phyloP scores from a whole-genome alignment of 257 asterid genomes.

The Scutellaria baicalensis region DNA sequence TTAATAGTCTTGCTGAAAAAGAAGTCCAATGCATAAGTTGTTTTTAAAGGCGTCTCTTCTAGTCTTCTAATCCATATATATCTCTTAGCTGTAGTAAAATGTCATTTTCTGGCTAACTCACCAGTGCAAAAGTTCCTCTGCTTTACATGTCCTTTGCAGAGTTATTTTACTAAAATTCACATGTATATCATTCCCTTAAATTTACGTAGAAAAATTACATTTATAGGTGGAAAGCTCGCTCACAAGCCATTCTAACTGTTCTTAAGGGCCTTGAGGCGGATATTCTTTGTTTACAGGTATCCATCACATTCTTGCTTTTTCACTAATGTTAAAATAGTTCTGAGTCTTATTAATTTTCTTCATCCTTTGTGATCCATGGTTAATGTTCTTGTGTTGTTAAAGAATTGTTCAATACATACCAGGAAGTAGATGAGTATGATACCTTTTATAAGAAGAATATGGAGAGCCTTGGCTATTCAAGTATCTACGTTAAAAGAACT shows the following conservation, averaged over 20 bases:
- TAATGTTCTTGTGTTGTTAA: not conserved
- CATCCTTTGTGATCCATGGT: not conserved
- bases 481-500: conserved; percentile 70
- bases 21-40: not conserved
- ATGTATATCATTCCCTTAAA: not conserved
- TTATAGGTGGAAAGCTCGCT: conserved; percentile 93
- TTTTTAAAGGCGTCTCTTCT: not conserved
- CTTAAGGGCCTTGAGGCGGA: conserved; percentile 69
- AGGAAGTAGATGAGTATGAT: conserved; percentile 94
- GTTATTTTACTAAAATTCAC: not conserved
- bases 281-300: conserved; percentile 88
- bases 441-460: conserved; percentile 70
- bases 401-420: conserved; percentile 11
- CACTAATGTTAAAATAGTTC: not conserved
- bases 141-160: not conserved
- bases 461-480: conserved; percentile 75
- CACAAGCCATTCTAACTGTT: conserved; percentile 57
- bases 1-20: not conserved
- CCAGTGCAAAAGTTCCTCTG: not conserved
- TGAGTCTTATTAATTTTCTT: not conserved
- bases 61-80: not conserved
- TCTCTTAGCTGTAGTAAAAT: not conserved
- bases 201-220: not conserved
- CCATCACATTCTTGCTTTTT: not conserved
- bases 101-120: not conserved